Evolutionary conservation across 1,284 basidiomycete genomes (phyloP).

Genomic region (Porogramme epimiltina): DNA sequence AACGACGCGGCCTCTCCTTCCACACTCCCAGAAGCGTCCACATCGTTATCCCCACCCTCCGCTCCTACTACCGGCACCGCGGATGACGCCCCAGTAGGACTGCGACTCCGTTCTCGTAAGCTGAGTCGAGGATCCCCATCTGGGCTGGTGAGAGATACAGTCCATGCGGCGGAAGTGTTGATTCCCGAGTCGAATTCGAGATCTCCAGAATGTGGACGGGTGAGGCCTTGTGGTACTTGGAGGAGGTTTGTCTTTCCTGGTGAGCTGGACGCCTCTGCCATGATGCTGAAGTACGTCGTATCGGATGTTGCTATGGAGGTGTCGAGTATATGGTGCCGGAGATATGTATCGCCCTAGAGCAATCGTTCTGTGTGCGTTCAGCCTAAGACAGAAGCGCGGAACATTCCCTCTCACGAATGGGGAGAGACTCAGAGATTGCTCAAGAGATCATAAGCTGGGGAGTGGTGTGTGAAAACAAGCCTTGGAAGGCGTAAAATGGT

Average conservation of each 20-base stretch:
- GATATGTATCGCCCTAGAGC: too few species aligned
- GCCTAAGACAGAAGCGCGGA: too few species aligned
- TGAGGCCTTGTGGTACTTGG: conserved; percentile 12
- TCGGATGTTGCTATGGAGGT: too few species aligned
- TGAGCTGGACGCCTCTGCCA: conserved; percentile 10
- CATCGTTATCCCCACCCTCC: conserved; percentile 35
- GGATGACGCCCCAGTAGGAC: too few species aligned
- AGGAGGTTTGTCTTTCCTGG: conserved; percentile 10
- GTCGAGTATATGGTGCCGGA: too few species aligned
- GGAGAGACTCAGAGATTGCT: too few species aligned
- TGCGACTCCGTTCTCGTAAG: conserved; percentile 1
- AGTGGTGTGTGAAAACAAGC: too few species aligned
- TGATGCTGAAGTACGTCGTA: too few species aligned
- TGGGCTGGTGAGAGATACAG: conserved; percentile 55
- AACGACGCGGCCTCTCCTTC: conserved; percentile 35
- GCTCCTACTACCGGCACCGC: background rate
- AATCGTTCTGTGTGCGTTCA: too few species aligned
- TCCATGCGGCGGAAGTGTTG: conserved; percentile 77
- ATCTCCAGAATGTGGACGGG: conserved; percentile 18
- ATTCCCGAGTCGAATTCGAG: conserved; percentile 72
- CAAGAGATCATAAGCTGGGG: too few species aligned
- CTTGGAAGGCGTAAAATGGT: too few species aligned
- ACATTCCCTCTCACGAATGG: too few species aligned
- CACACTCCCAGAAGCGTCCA: conserved; percentile 38
- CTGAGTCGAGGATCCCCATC: conserved; percentile 27